These are phyloP conservation scores for Phaffomyces opuntiae DNA, from an alignment of 805 yeast genomes.

Conservation along the genomic window DNA sequence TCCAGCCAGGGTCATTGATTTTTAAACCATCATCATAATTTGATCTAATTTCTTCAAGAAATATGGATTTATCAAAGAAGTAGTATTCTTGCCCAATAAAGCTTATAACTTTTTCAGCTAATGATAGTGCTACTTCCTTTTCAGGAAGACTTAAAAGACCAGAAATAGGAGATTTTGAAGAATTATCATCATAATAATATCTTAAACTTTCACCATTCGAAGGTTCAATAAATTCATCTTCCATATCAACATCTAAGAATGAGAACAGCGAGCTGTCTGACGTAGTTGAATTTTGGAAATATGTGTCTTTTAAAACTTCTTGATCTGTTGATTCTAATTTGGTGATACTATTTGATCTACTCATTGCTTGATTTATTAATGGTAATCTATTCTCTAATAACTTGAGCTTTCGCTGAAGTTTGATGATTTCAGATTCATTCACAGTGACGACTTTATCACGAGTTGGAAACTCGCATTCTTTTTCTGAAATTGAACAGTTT, in stretches of 20 bases:
- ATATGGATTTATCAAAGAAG: constrained; percentile 12
- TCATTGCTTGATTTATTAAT: background rate
- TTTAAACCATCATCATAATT: constrained; percentile 9
- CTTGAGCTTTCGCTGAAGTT: constrained; percentile 11
- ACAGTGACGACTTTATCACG: constrained; percentile 18
- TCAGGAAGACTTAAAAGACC: constrained; percentile 12
- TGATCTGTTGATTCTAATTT: constrained; percentile 2
- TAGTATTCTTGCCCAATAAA: constrained; percentile 21
- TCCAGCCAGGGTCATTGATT: constrained; percentile 11
- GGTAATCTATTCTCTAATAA: constrained; percentile 7
- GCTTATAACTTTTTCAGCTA: constrained; percentile 15
- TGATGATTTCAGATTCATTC: constrained; percentile 17
- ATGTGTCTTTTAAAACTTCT: constrained; percentile 14
- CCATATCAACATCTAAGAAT: constrained; percentile 19
- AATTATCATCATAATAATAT: constrained; percentile 14
- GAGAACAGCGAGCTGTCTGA: constrained; percentile 21
- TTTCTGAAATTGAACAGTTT: constrained; percentile 12
- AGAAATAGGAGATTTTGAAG: constrained; percentile 1
- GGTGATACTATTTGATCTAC: background rate
- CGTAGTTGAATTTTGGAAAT: constrained; percentile 16
- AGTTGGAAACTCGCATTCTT: constrained; percentile 14
- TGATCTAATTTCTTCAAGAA: constrained; percentile 9
- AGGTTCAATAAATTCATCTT: constrained; percentile 11
- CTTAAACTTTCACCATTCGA: constrained; percentile 8
- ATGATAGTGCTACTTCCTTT: constrained; percentile 9